A percentile compares a stretch with the other conserved stretches of the same genome.
Evolutionary conservation across 805 yeast genomes (phyloP).

Genomic region (Spathaspora girioi): DNA sequence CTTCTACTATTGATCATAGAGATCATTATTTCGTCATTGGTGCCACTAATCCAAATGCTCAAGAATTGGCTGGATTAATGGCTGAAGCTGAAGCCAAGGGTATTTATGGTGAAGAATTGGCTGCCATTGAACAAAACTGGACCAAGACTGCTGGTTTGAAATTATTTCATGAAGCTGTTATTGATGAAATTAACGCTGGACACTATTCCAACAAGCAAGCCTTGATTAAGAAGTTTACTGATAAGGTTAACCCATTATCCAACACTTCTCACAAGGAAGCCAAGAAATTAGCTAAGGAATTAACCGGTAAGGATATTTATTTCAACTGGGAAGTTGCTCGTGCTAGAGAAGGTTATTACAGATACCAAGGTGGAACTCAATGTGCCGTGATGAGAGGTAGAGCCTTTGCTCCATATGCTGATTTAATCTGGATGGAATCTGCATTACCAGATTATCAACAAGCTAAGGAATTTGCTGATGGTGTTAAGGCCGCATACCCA

Average conservation of each 20-base stretch:
- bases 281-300: constrained; percentile 64
- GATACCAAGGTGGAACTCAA: constrained; percentile 94
- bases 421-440: constrained; percentile 97
- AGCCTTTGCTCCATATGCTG: constrained; percentile 92
- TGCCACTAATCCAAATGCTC: constrained; percentile 78
- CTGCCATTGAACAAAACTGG: constrained; percentile 80
- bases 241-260: constrained; percentile 70
- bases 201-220: constrained; percentile 55
- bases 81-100: constrained; percentile 78
- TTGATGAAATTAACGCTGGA: constrained; percentile 70
- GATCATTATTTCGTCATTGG: constrained; percentile 93
- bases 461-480: constrained; percentile 92
- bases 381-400: constrained; percentile 97
- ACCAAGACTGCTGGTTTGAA: constrained; percentile 74
- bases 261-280: constrained; percentile 79
- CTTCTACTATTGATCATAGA: constrained; percentile 90
- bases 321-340: constrained; percentile 95
- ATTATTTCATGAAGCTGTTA: constrained; percentile 87
- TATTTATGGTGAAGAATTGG: constrained; percentile 65
- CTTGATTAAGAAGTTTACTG: constrained; percentile 61
- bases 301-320: constrained; percentile 78
- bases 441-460: constrained; percentile 90
- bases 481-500: constrained; percentile 78
- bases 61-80: constrained; percentile 74
- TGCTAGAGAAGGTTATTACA: constrained; percentile 95